Conservation (phyloP, 208 protist genomes). For the Wallacemonas sp. region DNA sequence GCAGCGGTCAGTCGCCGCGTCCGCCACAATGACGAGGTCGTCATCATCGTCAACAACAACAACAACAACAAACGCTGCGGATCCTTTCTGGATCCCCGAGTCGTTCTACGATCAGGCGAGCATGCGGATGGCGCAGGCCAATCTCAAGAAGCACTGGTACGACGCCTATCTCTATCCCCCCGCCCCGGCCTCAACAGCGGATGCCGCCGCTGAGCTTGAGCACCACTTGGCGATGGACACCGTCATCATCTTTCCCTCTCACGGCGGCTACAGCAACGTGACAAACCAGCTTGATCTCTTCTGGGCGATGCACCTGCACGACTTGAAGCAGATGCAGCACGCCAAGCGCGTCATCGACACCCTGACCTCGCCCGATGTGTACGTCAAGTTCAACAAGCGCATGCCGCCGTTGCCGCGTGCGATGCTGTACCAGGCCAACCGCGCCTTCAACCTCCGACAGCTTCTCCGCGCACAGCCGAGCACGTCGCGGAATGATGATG, state of each 20-base stretch:
- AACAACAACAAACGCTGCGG: slow-evolving; percentile 3
- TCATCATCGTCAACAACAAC: background rate
- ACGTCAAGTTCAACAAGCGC: slow-evolving; percentile 33
- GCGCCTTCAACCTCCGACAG: slow-evolving; percentile 41
- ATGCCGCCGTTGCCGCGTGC: slow-evolving; percentile 66
- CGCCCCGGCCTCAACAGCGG: background rate
- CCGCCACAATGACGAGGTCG: background rate
- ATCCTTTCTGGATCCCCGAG: background rate
- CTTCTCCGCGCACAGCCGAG: slow-evolving; percentile 16
- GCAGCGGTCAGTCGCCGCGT: slow-evolving; percentile 8
- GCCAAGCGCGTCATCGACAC: slow-evolving; percentile 46
- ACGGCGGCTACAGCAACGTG: slow-evolving; percentile 82
- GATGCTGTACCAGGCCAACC: slow-evolving; percentile 45
- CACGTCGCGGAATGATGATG: background rate
- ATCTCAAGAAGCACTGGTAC: slow-evolving; percentile 44
- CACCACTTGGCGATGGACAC: slow-evolving; percentile 1
- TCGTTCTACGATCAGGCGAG: slow-evolving; percentile 1
- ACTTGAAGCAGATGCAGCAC: slow-evolving; percentile 64
- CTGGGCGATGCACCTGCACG: slow-evolving; percentile 62
- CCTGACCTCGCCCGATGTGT: slow-evolving; percentile 29
- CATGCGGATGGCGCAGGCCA: slow-evolving; percentile 33
- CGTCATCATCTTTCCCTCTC: slow-evolving; percentile 68
- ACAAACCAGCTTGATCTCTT: slow-evolving; percentile 78
- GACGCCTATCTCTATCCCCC: slow-evolving; percentile 39
- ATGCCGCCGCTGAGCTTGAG: slow-evolving; percentile 5